Base-by-base conservation (phyloP, 495 filamentous ascomycete genomes). In the Elaphomyces granulatus region DNA sequence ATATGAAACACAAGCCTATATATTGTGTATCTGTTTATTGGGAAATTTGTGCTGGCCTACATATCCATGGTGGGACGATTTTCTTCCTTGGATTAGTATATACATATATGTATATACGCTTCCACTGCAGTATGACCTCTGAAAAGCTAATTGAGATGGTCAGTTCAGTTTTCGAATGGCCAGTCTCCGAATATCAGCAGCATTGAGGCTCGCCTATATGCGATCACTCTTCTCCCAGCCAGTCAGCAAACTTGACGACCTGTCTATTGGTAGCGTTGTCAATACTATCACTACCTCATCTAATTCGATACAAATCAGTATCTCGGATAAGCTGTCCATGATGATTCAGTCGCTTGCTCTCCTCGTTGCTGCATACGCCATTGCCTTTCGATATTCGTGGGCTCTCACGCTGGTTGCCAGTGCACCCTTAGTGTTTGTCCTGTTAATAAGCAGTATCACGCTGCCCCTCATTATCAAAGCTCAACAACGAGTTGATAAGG, bases 251-350 rank as follows among this genome's bases (percentile, higher is more conserved):
- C 30, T 61, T 3, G 58, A 61, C 36, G 44, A 54, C 35, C 40
- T 61, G 4, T 58, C 58, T 0, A 45, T 55, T 1, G 56, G 58
- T 14, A 52, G 54, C 0, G 54, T 60, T 12, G 70, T 70, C 9
- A 71, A 71, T 16, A 71, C 74, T 26, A 77, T 82, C 46, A 80
- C 78, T 4, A 66, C 69, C 2, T 70, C 71, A 1, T 72, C 75
- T 20, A 82, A 80, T 44, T 64, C 68, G 0, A 56, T 84, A 21
- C 78, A 84, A 43, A 55, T 72, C 20, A 78, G 78, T 21, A 74
- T 84, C 30, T 80, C 78, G 0, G 73, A 76, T 42, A 73, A 72
- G 34, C 54, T 64, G 4, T 68, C 67, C 1, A 50, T 70, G 7
- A 60, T 68, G 20, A 54, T 75, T 3, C 63, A 71, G 37, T 63